Evolutionary conservation across 345 rosid species (phyloP), one percentile per base, ranked within the genome.

Genomic region (Eucalyptus victrix): DNA sequence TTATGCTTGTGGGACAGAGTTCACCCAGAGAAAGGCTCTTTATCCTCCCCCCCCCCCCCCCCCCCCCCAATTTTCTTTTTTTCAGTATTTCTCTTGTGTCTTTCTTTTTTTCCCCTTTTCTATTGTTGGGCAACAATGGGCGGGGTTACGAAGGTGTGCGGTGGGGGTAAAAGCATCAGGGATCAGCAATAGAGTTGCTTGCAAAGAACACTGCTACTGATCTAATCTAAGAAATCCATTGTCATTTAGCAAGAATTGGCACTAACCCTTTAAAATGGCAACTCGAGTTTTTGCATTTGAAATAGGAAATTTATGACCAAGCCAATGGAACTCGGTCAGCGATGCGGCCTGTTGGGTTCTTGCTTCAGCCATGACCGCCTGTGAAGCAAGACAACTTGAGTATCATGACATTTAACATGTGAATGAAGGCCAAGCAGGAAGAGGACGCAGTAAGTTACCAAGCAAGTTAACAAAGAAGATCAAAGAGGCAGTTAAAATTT

Each of bases 321-420:
- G 99, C 99, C 99, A 98, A 72, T 93, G 93, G 89, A 98, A 95
- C 94, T 98, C 99, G 19, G 99, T 98, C 94, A 98, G 91, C 28
- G 99, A 97, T 89, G 99, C 98, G 86, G 99, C 99, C 91, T 98
- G 99, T 90, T 98, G 99, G 88, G 99, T 95, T 93, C 99, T 97
- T 87, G 98, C 99, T 93, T 97, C 99, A 30, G 97, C 97, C 97
- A 97, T 95, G 89, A 92, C 99, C 92, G 97, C 99, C 99, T 98
- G 92, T 89, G 88, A 91, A 90, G 37, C 80, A 89, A 53, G 44
- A 72, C 65, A 67, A 49, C 30, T 62, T 28, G 37, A 49, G 40
- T 30, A 34, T 88, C 85, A 30, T 28, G 30, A 58, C 44, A 53
- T 86, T 19, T 45, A 51, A 58, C 45, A 86, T 42, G 40, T 86